Conservation (phyloP, 1,139 yeast species). For the Spathaspora sp. region DNA sequence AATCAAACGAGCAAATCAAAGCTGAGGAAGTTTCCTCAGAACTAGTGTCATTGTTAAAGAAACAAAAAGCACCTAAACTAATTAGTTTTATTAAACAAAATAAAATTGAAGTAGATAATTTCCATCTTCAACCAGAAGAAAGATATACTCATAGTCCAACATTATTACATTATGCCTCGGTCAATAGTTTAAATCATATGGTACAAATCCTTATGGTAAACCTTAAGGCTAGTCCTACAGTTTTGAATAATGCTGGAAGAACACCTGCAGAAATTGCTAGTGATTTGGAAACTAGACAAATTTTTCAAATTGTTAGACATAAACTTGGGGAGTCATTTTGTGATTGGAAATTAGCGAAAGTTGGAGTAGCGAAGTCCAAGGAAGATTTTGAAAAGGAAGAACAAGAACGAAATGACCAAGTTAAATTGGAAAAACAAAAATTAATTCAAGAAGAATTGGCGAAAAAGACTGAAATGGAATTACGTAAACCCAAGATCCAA, state of each 20-base stretch:
- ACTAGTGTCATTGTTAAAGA: slow-evolving; percentile 57
- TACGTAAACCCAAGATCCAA: slow-evolving; percentile 31
- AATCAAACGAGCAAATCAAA: slow-evolving; percentile 20
- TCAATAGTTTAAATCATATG: slow-evolving; percentile 66
- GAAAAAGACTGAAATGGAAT: slow-evolving; percentile 37
- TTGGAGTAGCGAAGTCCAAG: slow-evolving; percentile 63
- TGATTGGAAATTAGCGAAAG: slow-evolving; percentile 69
- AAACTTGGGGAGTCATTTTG: slow-evolving; percentile 66
- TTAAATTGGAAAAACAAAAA: slow-evolving; percentile 37
- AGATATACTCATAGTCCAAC: slow-evolving; percentile 66
- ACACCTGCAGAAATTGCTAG: slow-evolving; percentile 56
- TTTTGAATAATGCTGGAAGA: slow-evolving; percentile 52
- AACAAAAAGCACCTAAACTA: slow-evolving; percentile 77
- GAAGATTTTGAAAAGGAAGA: slow-evolving; percentile 57
- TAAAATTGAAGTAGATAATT: slow-evolving; percentile 46
- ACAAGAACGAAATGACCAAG: slow-evolving; percentile 29
- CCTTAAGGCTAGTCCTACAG: slow-evolving; percentile 70
- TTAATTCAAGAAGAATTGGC: slow-evolving; percentile 42
- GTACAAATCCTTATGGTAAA: slow-evolving; percentile 62
- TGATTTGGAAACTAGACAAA: slow-evolving; percentile 43
- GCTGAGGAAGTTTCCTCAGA: slow-evolving; percentile 57
- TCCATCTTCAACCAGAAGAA: slow-evolving; percentile 52
- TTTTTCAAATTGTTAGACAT: slow-evolving; percentile 69
- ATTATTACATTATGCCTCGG: slow-evolving; percentile 74
- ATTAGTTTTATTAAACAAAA: slow-evolving; percentile 61